Evolutionary conservation across 2,329 filamentous ascomycete genomes (phyloP).

Genomic region (Diaporthe eres): DNA sequence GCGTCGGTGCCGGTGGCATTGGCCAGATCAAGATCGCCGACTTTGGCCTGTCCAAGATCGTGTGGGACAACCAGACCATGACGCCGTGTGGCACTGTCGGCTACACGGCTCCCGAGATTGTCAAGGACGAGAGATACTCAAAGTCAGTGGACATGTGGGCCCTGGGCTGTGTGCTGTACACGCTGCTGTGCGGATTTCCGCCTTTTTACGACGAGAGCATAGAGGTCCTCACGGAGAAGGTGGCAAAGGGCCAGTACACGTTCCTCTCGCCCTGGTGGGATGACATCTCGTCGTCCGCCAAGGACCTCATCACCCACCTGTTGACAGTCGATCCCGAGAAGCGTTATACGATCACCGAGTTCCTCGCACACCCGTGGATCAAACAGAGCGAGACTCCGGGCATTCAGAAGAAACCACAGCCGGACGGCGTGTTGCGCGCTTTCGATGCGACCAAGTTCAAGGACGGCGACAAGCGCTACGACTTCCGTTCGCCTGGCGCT

Average conservation of each 20-base stretch:
- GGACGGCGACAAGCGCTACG: slow-evolving; percentile 78
- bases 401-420: slow-evolving; percentile 68
- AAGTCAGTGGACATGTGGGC: slow-evolving; percentile 99
- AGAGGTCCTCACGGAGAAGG: slow-evolving; percentile 96
- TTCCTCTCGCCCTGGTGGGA: slow-evolving; percentile 99
- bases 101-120: slow-evolving; percentile 98
- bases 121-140: slow-evolving; percentile 98
- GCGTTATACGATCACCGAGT: slow-evolving; percentile 93
- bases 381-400: slow-evolving; percentile 72
- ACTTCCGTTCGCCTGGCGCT: slow-evolving; percentile 95
- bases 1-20: slow-evolving; percentile 89
- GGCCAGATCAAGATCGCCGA: slow-evolving; percentile 97
- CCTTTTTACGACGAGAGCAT: slow-evolving; percentile 99
- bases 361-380: slow-evolving; percentile 96
- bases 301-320: slow-evolving; percentile 94
- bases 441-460: slow-evolving; percentile 70
- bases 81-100: slow-evolving; percentile 99
- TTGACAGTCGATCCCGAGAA: slow-evolving; percentile 95
- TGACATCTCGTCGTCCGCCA: slow-evolving; percentile 93
- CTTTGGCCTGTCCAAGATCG: slow-evolving; percentile 96
- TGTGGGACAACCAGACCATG: slow-evolving; percentile 99
- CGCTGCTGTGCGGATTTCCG: slow-evolving; percentile 95
- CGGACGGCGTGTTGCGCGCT: slow-evolving; percentile 63
- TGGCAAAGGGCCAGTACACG: slow-evolving; percentile 95
- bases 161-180: slow-evolving; percentile 95